Base-by-base conservation (phyloP, 2,329 filamentous ascomycete genomes). In the Fusarium heterosporum region DNA sequence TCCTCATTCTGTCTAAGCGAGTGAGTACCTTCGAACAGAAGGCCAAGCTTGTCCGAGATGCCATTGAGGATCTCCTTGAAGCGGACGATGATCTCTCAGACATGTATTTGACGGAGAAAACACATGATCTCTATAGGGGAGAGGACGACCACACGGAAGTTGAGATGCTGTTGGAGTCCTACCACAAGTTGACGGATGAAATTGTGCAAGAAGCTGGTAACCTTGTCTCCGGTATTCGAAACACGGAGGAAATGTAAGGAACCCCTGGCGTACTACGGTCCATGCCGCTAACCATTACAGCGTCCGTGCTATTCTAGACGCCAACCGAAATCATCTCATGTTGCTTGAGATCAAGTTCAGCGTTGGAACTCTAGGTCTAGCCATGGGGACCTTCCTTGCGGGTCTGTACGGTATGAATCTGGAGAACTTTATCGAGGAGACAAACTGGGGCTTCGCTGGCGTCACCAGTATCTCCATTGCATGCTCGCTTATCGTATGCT, bases 361-460 rank as follows among this genome's bases (percentile, higher is more conserved):
- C 75, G 94, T 99, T 61, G 93, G 93, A 57, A 98, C 96, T 1
- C 87, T 99, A 6, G 93, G 94, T n/a, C 88, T 98, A 46, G 95
- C 93, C 54, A 93, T 94, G 76, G 96, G 96, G 55, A 97, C 96
- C 48, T 96, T 98, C 76, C 86, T 97, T 73, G 96, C 96, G 10
- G 94, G 94, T n/a, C 88, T 99, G n/a, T 99, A 98, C 84, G 96
- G 96, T 72, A 98, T 98, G 94, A 99, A 99, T 81, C 83, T 99
- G 68, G 96, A 97, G 77, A 98, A 98, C 80, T 98, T 97, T 78
- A 93, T 98, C 72, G 96, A 99, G 81, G 95, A 98, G 76, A 94
- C 92, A 2, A 87, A 93, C 78, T 87, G 93, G 78, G 96, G 95
- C 12, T 98, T 99, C 77, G 85, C 85, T 45, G 87, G 87, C 53